Base-by-base conservation (phyloP, 1,284 basidiomycete species). In the Mrakiaceae sp. region DNA sequence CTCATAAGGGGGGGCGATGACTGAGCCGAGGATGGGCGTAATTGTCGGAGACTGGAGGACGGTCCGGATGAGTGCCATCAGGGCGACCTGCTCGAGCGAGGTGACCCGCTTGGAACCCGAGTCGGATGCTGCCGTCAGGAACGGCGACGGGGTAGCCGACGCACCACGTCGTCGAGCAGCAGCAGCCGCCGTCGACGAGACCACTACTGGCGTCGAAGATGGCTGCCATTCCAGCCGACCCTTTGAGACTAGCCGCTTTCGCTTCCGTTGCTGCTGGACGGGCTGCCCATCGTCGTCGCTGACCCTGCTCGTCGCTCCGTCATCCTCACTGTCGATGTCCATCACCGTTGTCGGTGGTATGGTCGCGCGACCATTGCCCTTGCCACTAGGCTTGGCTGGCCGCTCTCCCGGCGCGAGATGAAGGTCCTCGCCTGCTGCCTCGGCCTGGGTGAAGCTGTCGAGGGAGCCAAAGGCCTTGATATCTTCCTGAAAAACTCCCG, bases 401-500 rank as follows among this genome's bases (percentile, higher is more conserved):
- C 27, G 27, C 27, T 71, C 53, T 70, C 74, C 64, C 69, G 74
- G 60, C 39, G 66, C 49, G 27, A 60, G 57, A 10, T 68, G 62
- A 0, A 69, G 67, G 14, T 69, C 63, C 39, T 67, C 64, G 47
- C 62, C 62, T 27, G 27, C 16, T 7, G 55, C 62, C 9, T 63
- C 62, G 3, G 27, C 40, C 6, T 42, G 39, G 6, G 42, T 58
- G n/a, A 63, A 62, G 14, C 42, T 52, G 9, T 44, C 46, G 3
- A 55, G n/a, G 11, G 43, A 39, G 9, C 58, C 51, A 42, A 39
- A 56, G 40, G 47, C 54, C 9, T 64, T 51, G 1, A 92, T 73
- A 0, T 81, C 78, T 70, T 88, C 85, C 11, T 81, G 84, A 2
- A 94, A 78, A 6, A 91, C 78, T 2, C 84, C 81, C 67, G 90